Base-by-base conservation (phyloP, 2,329 filamentous ascomycete species). In the Trichoderma citrinoviride region DNA sequence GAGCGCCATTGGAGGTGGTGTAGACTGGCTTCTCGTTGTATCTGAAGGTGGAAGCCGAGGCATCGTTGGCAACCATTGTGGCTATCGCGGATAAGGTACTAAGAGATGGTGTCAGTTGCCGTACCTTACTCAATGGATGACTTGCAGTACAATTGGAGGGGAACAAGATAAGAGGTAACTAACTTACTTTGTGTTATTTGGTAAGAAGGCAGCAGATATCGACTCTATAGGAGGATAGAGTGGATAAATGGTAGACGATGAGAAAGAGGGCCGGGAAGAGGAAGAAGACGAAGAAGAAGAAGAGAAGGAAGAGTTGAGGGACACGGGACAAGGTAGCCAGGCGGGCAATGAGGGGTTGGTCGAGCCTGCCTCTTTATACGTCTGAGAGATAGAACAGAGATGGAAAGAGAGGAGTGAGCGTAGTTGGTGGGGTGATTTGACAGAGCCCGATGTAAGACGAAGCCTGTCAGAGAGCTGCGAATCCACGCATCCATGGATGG, bases 1-100 rank as follows among this genome's bases (percentile, higher is more conserved):
- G 85, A 47, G 80, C 82, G 71, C 85, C 85, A 79, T 85, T 87
- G 72, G 84, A 86, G 37, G 83, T 82, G 12, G 85, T 86, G 73
- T 86, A 87, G 67, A 83, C 78, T 54, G 84, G 84, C 71, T 80
- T 81, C 75, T 87, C 83, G 69, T 83, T 78, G 75, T 87, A 87
- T 68, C 81, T 81, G 74, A 78, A 81, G 68, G 80, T 81, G 62
- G 79, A 79, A 7, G 77, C 76, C 40, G 79, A 72, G 67, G 76
- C 77, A 50, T 80, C 75, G 74, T 81, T 74, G 70, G 75, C 75
- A 68, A 74, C 77, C 79, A 82, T 82, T 62, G 67, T 78, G 23
- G 14, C 14, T 53, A 19, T 47, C 29, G 65, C 27, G 55, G 50
- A 55, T 0, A n/a, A 25, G 21, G 47, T 46, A 40, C n/a, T 21